These are phyloP conservation scores for Blastomyces gilchristii DNA, from an alignment of 2,329 filamentous ascomycete species.

Conservation along the genomic window DNA sequence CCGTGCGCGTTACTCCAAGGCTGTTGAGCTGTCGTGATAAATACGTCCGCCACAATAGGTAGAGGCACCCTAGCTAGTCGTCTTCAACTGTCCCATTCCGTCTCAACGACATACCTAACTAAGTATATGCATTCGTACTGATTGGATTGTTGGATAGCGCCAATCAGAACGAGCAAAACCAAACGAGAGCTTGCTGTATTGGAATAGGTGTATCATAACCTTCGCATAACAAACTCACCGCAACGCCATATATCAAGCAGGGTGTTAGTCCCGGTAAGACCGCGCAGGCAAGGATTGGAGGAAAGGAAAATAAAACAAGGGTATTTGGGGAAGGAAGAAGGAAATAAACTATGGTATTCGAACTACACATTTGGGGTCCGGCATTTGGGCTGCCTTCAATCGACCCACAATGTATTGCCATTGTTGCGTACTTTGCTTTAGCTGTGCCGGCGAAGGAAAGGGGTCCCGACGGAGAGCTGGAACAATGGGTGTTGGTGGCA, in stretches of 20 bases:
- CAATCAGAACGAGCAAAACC: neutral
- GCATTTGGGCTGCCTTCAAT: constrained; percentile 84
- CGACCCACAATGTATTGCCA: constrained; percentile 79
- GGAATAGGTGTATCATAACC: neutral
- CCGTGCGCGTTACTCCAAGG: neutral
- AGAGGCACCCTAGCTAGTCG: neutral
- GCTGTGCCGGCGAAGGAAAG: constrained; percentile 38
- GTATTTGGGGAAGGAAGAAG: neutral
- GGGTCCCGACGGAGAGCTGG: constrained; percentile 17
- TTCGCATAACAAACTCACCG: neutral
- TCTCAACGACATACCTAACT: no score
- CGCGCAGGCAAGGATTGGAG: neutral
- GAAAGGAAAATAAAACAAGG: neutral
- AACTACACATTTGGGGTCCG: constrained; percentile 83
- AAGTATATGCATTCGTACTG: neutral
- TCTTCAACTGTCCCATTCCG: neutral
- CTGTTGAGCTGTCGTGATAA: neutral
- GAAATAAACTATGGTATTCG: constrained; percentile 44
- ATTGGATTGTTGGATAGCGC: neutral
- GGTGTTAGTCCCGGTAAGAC: neutral
- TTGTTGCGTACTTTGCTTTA: constrained; percentile 64
- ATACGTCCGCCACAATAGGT: no score
- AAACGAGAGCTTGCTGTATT: neutral
- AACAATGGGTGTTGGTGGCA: constrained; percentile 60
- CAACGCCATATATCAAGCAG: neutral